phyloP scores from a whole-genome alignment of 148 eudicot genomes.

The Rhododendron vialii region DNA sequence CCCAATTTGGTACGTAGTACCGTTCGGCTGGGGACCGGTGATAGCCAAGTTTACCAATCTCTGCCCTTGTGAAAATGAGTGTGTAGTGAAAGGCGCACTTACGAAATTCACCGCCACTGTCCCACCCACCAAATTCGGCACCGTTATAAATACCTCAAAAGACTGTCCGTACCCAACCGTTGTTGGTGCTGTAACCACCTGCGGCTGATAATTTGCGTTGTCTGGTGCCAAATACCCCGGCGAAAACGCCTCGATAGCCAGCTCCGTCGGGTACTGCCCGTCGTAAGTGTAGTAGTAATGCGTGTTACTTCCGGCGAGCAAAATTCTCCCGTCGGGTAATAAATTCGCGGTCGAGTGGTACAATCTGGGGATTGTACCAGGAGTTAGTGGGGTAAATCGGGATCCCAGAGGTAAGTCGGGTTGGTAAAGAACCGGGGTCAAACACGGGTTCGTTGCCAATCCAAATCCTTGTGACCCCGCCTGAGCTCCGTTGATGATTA shows the following conservation, averaged over 20 bases:
- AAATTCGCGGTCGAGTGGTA: constrained; percentile 92
- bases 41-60: constrained; percentile 60
- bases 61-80: constrained; percentile 92
- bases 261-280: constrained; percentile 58
- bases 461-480: constrained; percentile 86
- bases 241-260: constrained; percentile 71
- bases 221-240: constrained; percentile 73
- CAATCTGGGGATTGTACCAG: constrained; percentile 69
- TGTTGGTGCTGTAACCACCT: constrained; percentile 33
- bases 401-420: constrained; percentile 65
- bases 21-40: constrained; percentile 30
- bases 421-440: constrained; percentile 62
- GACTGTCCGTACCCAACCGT: constrained; percentile 37
- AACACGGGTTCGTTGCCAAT: constrained; percentile 55
- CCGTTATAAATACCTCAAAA: constrained; percentile 42
- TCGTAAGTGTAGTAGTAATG: constrained; percentile 61
- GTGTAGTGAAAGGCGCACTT: constrained; percentile 83
- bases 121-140: constrained; percentile 52
- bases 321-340: constrained; percentile 75
- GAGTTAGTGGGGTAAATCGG: constrained; percentile 67
- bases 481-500: constrained; percentile 82
- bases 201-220: constrained; percentile 48
- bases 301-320: constrained; percentile 86
- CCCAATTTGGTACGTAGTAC: constrained; percentile 31
- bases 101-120: constrained; percentile 63